phyloP scores from a whole-genome alignment of 257 asterid species.

The Solanum chiquidenum region DNA sequence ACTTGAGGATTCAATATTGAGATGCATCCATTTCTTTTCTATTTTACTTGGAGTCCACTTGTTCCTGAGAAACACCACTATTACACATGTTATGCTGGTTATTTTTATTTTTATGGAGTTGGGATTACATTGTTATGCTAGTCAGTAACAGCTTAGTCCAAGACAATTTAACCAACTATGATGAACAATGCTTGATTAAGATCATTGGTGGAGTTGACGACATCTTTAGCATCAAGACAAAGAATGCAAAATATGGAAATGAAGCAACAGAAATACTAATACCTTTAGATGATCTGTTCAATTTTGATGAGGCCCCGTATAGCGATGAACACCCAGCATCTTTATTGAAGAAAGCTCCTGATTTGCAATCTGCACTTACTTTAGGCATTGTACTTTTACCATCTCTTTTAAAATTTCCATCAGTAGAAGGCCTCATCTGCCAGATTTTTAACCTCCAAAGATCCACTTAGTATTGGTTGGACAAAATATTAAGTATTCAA shows the following conservation, averaged over 20 bases:
- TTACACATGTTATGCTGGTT: not conserved
- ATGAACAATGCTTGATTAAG: not conserved
- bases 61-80: not conserved
- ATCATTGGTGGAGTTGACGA: not conserved
- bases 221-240: not conserved
- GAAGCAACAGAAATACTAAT: not conserved
- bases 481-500: not conserved
- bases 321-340: conserved; percentile 22
- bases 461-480: not conserved
- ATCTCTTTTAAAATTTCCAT: conserved; percentile 20
- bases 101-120: not conserved
- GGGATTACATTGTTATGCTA: not conserved
- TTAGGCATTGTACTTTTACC: conserved; percentile 31
- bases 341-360: conserved; percentile 34
- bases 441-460: conserved; percentile 5
- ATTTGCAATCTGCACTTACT: conserved; percentile 43
- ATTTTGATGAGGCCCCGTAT: conserved; percentile 25
- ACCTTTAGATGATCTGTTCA: conserved; percentile 40
- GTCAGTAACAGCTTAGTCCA: not conserved
- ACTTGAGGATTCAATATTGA: not conserved
- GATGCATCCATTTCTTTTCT: not conserved
- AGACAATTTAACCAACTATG: not conserved
- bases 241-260: not conserved
- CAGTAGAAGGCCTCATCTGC: not conserved
- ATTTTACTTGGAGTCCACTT: not conserved